Base-by-base conservation (phyloP, 169 alveolate genomes). In the Plasmodium berghei region DNA sequence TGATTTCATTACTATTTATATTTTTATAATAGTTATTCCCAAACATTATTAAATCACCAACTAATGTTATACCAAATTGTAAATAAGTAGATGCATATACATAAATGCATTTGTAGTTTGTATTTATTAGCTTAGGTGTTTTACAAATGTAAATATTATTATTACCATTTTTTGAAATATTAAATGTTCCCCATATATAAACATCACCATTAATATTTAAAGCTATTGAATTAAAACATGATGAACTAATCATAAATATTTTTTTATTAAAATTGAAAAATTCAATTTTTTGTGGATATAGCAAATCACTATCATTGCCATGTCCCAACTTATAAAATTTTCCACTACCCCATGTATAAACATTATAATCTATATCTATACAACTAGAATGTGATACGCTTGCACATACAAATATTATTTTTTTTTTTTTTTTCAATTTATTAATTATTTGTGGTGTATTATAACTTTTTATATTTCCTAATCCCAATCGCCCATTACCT, bases 311-410 rank as follows among this genome's bases (percentile, higher is more conserved):
- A 22, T 83, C 85, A 83, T 67, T 55, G 6, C 80, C 89, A 83
- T 93, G 97, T 0, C 98, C 98, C 2, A 96, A 95, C 28, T 94
- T 92, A 20, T 95, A 97, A 46, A 93, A 94, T 55, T 88, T 90
- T 0, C 97, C 96, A 64, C 87, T 87, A 3, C 98, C 98, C 97
- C 97, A 96, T 18, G 98, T 96, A 74, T 93, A 96, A 10, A 96
- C 94, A 46, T 89, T 73, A 16, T 97, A 96, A 40, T 72, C 88
- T 18, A 96, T 58, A 77, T 96, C 98, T 45, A 96, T 66, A 72
- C 98, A 95, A 1, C 97, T 97, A 56, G 97, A 93, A 71, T 96
- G 98, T 0, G 97, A 67, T 40, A 95, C 96, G 0, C 98, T 98
- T 0, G 97, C 91, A 14, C 97, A 93, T 20, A 96, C 96, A 24